Conservation (phyloP, 2,329 filamentous ascomycete species). For the Phialophora verrucosa region DNA sequence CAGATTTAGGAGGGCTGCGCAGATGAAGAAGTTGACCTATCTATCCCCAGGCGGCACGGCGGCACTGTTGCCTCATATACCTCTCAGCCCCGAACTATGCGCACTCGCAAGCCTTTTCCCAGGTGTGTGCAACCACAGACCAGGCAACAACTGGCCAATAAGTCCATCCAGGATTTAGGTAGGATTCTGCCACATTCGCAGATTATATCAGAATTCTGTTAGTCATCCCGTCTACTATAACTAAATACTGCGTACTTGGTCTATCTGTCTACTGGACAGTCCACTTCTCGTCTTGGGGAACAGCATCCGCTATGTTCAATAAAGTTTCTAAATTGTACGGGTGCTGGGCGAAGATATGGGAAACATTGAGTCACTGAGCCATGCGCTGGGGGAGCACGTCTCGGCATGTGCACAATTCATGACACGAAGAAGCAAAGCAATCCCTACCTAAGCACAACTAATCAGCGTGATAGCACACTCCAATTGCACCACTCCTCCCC, state of each 20-base stretch:
- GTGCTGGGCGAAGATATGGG: neutral
- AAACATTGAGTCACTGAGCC: neutral
- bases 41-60: neutral
- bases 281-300: neutral
- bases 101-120: neutral
- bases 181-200: conserved; percentile 1
- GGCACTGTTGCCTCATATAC: conserved; percentile 3
- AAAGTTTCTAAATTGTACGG: neutral
- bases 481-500: conserved; percentile 24
- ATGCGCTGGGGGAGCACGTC: conserved; percentile 1
- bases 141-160: conserved; percentile 8
- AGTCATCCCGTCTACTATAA: conserved; percentile 12
- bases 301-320: neutral
- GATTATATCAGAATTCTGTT: conserved; percentile 26
- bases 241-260: neutral
- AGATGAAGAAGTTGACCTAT: neutral
- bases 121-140: conserved; percentile 7
- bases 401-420: conserved; percentile 16
- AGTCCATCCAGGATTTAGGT: neutral
- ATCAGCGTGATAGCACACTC: conserved; percentile 16
- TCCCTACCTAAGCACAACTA: conserved; percentile 27
- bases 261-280: neutral
- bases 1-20: neutral
- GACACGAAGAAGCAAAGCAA: conserved; percentile 23
- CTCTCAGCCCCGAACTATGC: conserved; percentile 1